Percentiles rank a stretch among this genome's conserved stretches.
These are phyloP conservation scores for Allantophomopsis cytisporea DNA, from an alignment of 2,329 filamentous ascomycete species.

Conservation along the genomic window DNA sequence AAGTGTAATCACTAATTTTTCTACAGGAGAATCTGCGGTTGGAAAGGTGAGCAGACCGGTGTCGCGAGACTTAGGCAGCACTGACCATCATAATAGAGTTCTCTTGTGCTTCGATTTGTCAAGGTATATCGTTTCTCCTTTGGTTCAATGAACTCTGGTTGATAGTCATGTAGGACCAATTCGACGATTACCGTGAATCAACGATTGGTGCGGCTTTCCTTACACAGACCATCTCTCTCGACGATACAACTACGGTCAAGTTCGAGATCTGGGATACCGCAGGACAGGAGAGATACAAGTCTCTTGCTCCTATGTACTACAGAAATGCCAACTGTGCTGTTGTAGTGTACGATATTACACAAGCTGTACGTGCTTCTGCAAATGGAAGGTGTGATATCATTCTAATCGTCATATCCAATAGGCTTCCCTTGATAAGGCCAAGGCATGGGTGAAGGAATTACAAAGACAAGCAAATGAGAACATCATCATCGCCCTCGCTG, in stretches of 20 bases:
- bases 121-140: constrained; percentile 49
- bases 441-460: constrained; percentile 97
- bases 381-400: constrained; percentile 1
- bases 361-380: constrained; percentile 57
- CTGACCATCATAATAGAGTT: constrained; percentile 49
- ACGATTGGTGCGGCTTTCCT: constrained; percentile 98
- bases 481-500: constrained; percentile 95
- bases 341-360: constrained; percentile 98
- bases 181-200: constrained; percentile 92
- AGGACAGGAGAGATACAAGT: constrained; percentile 98
- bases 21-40: constrained; percentile 86
- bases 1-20: background rate
- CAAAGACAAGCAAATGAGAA: constrained; percentile 99
- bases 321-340: constrained; percentile 98
- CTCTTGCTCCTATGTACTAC: constrained; percentile 98
- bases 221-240: constrained; percentile 95
- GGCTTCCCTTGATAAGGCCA: constrained; percentile 97
- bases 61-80: too few species aligned
- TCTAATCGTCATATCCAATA: constrained; percentile 22
- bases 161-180: constrained; percentile 64
- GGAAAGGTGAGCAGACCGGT: constrained; percentile 61
- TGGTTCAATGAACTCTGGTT: background rate
- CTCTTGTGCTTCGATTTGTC: constrained; percentile 93
- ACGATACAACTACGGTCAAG: constrained; percentile 97
- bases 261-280: constrained; percentile 99